Evolutionary conservation across 139 green algal species (phyloP), one percentile per base, ranked within the genome.

Genomic region (Chlorella sp.): DNA sequence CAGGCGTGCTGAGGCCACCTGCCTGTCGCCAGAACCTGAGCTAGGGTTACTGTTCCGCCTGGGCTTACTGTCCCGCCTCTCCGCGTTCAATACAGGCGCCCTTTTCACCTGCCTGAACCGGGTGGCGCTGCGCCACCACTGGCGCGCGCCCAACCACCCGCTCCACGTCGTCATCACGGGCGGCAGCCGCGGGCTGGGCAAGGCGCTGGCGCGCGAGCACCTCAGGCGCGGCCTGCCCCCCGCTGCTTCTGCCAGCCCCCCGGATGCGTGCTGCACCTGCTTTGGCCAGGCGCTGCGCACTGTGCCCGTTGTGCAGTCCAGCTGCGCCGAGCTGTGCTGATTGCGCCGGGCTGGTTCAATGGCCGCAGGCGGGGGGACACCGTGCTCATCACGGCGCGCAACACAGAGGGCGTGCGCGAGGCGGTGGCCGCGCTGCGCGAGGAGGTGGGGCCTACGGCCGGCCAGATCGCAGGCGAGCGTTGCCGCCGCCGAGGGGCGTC

Each of bases 121-220:
- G 3, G 83, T 81, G 67, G 79, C 74, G 73, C 74, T 83, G 38
- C 68, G 76, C 19, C 82, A 74, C 41, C 33, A 91, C 31, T 93
- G 88, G 87, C 67, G 68, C 5, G 53, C 77, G 0, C 91, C 91
- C 2, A 8, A 23, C 27, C 3, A 11, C 33, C 72, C 86, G 2
- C 79, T 95, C 15, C 81, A 79, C 58, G 84, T 95, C 5, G 77
- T 95, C 6, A 79, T 95, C 72, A 95, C 90, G 6, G 90, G 90
- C 29, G 83, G 86, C 66, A 88, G 74, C 25, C 76, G 79, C 9
- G 93, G 93, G 21, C 72, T 97, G 8, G 93, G 93, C 75, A 95
- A 95, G 70, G 92, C 93, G 3, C 75, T 97, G 46, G 93, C 92
- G 0, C 83, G 93, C 0, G 90, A 97, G 84, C 90, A 96, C 43